Conservation (phyloP, 257 asterid genomes). For the Paulownia fortunei region DNA sequence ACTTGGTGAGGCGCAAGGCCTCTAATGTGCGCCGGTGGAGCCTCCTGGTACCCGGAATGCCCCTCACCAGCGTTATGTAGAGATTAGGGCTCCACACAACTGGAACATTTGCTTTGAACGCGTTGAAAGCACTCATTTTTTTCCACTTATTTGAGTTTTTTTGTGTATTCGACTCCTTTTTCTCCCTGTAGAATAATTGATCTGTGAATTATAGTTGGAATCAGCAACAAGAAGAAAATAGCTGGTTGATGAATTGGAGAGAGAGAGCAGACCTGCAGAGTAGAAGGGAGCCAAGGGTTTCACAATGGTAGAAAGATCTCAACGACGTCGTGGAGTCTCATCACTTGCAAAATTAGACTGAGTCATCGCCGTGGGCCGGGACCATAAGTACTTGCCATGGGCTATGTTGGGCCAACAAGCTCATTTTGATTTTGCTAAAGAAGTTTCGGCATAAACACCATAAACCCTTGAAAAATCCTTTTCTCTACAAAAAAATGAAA, state of each 20-base stretch:
- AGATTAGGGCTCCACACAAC: slow-evolving; percentile 91
- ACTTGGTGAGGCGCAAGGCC: slow-evolving; percentile 85
- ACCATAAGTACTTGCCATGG: not conserved
- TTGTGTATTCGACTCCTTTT: not conserved
- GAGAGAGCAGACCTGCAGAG: not conserved
- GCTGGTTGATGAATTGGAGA: not conserved
- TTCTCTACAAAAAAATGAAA: too few relatives aligned
- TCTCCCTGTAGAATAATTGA: slow-evolving; percentile 27
- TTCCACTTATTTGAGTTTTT: not conserved
- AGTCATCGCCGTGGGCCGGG: not conserved
- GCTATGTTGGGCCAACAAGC: not conserved
- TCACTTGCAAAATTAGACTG: not conserved
- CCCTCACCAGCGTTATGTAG: slow-evolving; percentile 92
- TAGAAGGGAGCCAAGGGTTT: not conserved
- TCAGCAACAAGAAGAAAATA: not conserved
- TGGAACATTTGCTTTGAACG: slow-evolving; percentile 79
- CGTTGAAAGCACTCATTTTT: slow-evolving; percentile 85
- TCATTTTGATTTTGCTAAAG: not conserved
- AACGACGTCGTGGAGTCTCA: not conserved
- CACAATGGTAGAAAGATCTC: not conserved
- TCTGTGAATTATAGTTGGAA: not conserved
- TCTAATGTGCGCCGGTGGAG: slow-evolving; percentile 96
- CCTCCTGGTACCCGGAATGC: slow-evolving; percentile 91
- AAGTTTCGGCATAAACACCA: too few relatives aligned
- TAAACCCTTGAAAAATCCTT: too few relatives aligned